Percentiles rank a stretch among this genome's conserved stretches.
phyloP scores from a whole-genome alignment of 176 grass and related monocot species.

The Paspalum vaginatum region DNA sequence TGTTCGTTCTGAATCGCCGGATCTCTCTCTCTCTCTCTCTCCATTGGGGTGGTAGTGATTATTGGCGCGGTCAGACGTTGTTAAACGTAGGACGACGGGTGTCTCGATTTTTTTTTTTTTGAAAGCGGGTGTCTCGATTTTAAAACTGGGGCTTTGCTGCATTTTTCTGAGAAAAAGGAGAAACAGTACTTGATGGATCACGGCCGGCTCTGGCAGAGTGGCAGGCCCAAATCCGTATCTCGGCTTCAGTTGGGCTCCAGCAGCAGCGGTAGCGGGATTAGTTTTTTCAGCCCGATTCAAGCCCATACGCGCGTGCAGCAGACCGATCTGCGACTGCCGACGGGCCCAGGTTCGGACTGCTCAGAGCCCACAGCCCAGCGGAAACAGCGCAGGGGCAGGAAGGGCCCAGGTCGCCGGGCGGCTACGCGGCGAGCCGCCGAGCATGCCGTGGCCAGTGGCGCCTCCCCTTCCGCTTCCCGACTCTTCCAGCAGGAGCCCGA shows the following conservation, averaged over 20 bases:
- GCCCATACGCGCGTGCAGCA: no score
- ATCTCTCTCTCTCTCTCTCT: no score
- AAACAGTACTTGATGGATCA: not conserved
- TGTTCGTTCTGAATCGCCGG: no score
- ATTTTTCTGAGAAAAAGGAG: not conserved
- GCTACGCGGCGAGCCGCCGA: not conserved
- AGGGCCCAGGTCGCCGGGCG: not conserved
- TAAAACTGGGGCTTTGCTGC: not conserved
- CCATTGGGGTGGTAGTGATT: no score
- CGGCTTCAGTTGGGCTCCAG: not conserved
- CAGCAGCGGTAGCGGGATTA: not conserved
- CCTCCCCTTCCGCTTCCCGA: constrained; percentile 37
- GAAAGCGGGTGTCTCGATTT: not conserved
- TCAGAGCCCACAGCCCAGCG: no score
- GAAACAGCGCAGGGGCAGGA: not conserved
- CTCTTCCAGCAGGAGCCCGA: constrained; percentile 37
- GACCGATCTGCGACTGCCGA: no score
- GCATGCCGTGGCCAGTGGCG: not conserved
- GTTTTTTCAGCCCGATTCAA: no score
- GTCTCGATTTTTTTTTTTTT: no score
- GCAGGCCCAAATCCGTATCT: not conserved
- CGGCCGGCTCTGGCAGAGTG: no score
- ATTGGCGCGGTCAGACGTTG: no score
- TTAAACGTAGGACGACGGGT: no score
- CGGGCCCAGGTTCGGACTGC: no score